Base-by-base conservation (phyloP, 179 eudicot genomes). In the Camellia oleifera region DNA sequence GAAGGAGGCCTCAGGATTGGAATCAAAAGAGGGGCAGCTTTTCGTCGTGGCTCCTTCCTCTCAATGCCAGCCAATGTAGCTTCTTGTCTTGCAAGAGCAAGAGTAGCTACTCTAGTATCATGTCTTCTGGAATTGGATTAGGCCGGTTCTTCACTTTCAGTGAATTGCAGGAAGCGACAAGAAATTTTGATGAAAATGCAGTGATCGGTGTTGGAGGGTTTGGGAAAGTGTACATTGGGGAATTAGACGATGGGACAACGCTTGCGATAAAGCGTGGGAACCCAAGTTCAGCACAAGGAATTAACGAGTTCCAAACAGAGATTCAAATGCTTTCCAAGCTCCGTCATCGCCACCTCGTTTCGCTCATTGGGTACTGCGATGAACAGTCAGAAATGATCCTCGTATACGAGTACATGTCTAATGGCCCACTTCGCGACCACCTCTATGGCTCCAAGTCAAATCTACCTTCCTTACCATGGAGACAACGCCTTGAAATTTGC, bases 151-250 rank as follows among this genome's bases (percentile, higher is more conserved):
- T 96, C 84, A 83, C 86, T 52, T 83, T 96, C 45, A 79, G 45
- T 20, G 94, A 96, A 73, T 50, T 92, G 23, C 87, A 87, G 26
- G 85, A 84, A 7, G 98, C 99, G 44, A 86, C 95, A 0, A 90
- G 83, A 48, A 90, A 89, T 68, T 96, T 90, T 18, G 97, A 96
- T 46, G 97, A 92, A 67, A 83, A 81, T 0, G 92, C 83, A 3
- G 94, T 90, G 26, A 89, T 96, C 3, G 98, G 98, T 1, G 91
- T 96, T 17, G 98, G 97, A n/a, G 97, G 98, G 7, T 94, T 94
- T 18, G 99, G 99, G 0, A 94, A 94, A 77, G 97, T 96, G 18
- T 92, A 92, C 79, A 78, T 94, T 5, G 99, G 98, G 7, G 90
- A 85, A 65, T 53, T 84, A 15, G 91, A 88, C 8, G 93, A 88